Percentiles rank a stretch among this genome's conserved stretches.
Conservation (phyloP, 495 filamentous ascomycete species). For the Penicillium soppii region DNA sequence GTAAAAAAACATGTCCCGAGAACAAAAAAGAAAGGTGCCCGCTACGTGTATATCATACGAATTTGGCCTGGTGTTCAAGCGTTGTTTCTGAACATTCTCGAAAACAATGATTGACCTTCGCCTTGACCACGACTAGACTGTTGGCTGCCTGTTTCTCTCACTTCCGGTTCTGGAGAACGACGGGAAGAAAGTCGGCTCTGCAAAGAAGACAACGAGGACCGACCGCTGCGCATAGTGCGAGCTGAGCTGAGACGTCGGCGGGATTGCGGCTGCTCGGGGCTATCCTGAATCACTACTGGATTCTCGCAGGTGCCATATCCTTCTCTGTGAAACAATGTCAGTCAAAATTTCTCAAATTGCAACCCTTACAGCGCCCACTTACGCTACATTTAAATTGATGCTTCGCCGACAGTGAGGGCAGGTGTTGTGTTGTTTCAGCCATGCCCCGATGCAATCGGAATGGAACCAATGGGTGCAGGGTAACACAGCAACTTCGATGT, state of each 20-base stretch:
- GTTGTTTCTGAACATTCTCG: conserved; percentile 35
- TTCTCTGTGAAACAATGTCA: conserved; percentile 3
- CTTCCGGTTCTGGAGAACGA: conserved; percentile 10
- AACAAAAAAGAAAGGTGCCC: background rate
- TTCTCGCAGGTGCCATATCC: conserved; percentile 33
- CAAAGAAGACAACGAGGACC: conserved; percentile 19
- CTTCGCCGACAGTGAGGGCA: conserved; percentile 84
- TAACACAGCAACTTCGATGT: conserved; percentile 72
- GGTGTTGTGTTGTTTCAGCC: conserved; percentile 85
- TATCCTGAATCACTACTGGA: conserved; percentile 29
- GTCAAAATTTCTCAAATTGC: conserved; percentile 6
- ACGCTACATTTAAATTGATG: conserved; percentile 51
- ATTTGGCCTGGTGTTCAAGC: background rate
- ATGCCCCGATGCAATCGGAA: conserved; percentile 69
- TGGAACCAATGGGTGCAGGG: conserved; percentile 96
- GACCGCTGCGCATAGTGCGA: conserved; percentile 17
- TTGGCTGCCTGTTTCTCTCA: conserved; percentile 2
- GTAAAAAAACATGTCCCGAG: background rate
- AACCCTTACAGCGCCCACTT: conserved; percentile 11
- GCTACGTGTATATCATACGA: background rate
- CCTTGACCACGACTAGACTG: conserved; percentile 26
- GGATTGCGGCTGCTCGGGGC: conserved; percentile 20
- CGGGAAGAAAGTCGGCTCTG: background rate
- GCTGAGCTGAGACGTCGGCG: conserved; percentile 20
- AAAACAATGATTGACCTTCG: conserved; percentile 34